Evolutionary conservation across 257 asterid species (phyloP), one percentile per base, ranked within the genome.

Genomic region (Salvia hispanica): DNA sequence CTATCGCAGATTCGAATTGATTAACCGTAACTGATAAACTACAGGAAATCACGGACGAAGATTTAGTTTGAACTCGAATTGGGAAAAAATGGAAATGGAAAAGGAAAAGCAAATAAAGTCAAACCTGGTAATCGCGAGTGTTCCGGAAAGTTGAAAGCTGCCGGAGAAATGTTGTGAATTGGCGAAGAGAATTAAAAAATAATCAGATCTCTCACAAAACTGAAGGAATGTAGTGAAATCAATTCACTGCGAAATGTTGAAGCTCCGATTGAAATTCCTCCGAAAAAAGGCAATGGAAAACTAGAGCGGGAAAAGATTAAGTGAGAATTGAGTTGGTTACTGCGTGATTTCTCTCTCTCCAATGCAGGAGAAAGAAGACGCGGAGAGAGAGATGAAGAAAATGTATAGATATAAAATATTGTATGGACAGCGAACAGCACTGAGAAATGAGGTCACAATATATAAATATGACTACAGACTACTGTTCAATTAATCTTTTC

Each of bases 391-490:
- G 18, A 51, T 34, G 46, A 18, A 42, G 6, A n/a, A 63, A 47
- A 12, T 61, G 52, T 55, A 12, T 3, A 18, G 42, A 73, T 66
- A 52, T 70, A 74, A 79, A 72, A 73, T 74, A 66, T 15, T 70
- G 79, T 61, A 79, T 74, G 88, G 84, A 78, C 88, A 76, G 82
- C 83, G 72, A 79, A 70, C 59, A 69, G 58, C 70, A 48, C 45
- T 51, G 6, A 34, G 69, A 59, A 73, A 43, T 51, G 70, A 69
- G 69, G 33, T 66, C 72, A 61, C 73, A 63, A 59, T 72, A 64
- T 73, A 76, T 36, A 73, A 54, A 71, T 56, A 39, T 48, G 8
- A 0, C 0, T 0, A 21, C 0, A 0, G 0, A 76, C 39, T 55
- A 7, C 52, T 21, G 25, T 34, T 34, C 5, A 34, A 34, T 34